Percentiles rank a stretch among this genome's conserved stretches.
These are phyloP conservation scores for Phytophthora capsici DNA, from an alignment of 352 stramenopile species.

Conservation along the genomic window DNA sequence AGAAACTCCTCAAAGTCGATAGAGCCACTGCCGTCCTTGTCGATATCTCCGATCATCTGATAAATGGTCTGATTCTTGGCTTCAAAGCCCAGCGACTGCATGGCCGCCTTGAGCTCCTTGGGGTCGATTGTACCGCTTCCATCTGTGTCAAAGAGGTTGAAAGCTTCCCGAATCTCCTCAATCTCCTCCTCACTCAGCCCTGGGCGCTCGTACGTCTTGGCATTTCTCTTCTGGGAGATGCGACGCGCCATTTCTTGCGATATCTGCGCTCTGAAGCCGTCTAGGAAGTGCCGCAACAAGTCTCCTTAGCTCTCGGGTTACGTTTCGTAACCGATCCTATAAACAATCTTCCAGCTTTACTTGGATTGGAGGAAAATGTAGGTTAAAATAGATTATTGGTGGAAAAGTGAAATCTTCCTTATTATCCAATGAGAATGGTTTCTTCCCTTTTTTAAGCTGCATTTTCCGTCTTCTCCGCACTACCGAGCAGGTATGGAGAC, in stretches of 20 bases:
- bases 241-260: constrained; percentile 55
- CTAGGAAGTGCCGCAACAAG: constrained; percentile 6
- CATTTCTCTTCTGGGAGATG: constrained; percentile 85
- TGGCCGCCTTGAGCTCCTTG: constrained; percentile 97
- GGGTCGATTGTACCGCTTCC: constrained; percentile 96
- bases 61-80: constrained; percentile 98
- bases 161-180: constrained; percentile 96
- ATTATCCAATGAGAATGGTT: constrained; percentile 16
- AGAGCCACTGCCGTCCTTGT: constrained; percentile 95
- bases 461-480: constrained; percentile 38
- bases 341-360: not conserved
- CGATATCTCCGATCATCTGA: constrained; percentile 97
- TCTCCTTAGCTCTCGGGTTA: not conserved
- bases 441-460: constrained; percentile 8
- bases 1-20: constrained; percentile 98
- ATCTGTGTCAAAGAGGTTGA: constrained; percentile 98
- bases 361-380: constrained; percentile 10
- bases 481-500: constrained; percentile 24
- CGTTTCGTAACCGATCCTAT: constrained; percentile 6
- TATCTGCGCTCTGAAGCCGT: not conserved
- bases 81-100: constrained; percentile 97
- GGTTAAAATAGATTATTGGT: constrained; percentile 6
- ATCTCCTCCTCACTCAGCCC: constrained; percentile 94
- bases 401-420: constrained; percentile 20
- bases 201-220: constrained; percentile 92